A percentile compares a stretch with the other conserved stretches of the same genome.
Conservation (phyloP, 805 yeast genomes). For the Cyberlindnera galapagoensis region DNA sequence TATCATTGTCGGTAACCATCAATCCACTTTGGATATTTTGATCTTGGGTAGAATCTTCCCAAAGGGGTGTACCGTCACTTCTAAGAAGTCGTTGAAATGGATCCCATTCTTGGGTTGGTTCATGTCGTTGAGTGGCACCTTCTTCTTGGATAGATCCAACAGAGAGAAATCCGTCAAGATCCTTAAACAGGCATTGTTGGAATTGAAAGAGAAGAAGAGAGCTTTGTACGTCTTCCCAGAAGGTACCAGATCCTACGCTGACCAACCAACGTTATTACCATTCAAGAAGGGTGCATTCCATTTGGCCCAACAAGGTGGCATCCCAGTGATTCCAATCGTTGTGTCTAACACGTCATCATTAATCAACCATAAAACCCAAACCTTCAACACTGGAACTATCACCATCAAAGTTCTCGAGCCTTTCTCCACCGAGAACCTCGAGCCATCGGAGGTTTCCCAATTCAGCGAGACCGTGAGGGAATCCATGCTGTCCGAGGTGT, state of each 20-base stretch:
- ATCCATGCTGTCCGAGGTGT: constrained; percentile 42
- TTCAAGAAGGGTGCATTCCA: constrained; percentile 98
- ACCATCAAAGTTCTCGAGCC: constrained; percentile 78
- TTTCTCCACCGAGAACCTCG: constrained; percentile 60
- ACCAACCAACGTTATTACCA: constrained; percentile 65
- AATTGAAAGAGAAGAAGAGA: constrained; percentile 56
- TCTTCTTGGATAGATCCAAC: constrained; percentile 80
- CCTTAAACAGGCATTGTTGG: constrained; percentile 59
- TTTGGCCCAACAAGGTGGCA: constrained; percentile 85
- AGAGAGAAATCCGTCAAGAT: constrained; percentile 71
- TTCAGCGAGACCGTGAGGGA: constrained; percentile 52
- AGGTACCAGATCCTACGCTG: constrained; percentile 85
- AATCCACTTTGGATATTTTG: constrained; percentile 78
- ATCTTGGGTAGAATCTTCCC: constrained; percentile 83
- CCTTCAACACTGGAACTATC: constrained; percentile 76
- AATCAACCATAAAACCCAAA: constrained; percentile 50
- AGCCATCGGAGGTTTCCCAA: constrained; percentile 62
- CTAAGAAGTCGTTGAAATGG: constrained; percentile 76
- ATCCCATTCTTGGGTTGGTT: constrained; percentile 96
- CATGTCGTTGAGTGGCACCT: constrained; percentile 85
- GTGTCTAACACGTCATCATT: constrained; percentile 80
- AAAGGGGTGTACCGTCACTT: constrained; percentile 83
- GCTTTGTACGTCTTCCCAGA: constrained; percentile 92
- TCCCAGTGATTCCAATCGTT: constrained; percentile 85
- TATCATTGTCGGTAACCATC: constrained; percentile 82